Conservation (phyloP, 805 yeast genomes). For the Candida rishiriensis region DNA sequence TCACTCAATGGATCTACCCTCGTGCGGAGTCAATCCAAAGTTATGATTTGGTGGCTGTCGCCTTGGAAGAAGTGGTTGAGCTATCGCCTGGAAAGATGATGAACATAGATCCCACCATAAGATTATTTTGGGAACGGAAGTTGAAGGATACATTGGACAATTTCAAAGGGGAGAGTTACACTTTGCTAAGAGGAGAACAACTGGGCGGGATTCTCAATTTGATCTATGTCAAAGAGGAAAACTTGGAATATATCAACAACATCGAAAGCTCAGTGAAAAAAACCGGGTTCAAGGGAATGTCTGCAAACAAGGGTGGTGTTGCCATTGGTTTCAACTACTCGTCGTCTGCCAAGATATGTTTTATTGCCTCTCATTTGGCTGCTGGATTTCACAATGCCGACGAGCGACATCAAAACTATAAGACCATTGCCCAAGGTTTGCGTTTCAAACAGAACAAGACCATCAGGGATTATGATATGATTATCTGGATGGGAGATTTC, state of each 20-base stretch:
- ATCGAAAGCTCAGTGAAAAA: conserved; percentile 75
- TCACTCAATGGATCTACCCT: conserved; percentile 45
- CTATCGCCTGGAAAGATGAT: conserved; percentile 79
- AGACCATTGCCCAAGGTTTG: conserved; percentile 67
- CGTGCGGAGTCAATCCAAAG: conserved; percentile 35
- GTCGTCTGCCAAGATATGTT: conserved; percentile 60
- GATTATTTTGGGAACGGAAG: conserved; percentile 62
- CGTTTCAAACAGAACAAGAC: conserved; percentile 54
- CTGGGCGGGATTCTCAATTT: conserved; percentile 79
- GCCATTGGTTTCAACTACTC: conserved; percentile 52
- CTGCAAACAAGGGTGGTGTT: conserved; percentile 59
- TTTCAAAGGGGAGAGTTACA: conserved; percentile 31
- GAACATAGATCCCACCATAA: conserved; percentile 62
- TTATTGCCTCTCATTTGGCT: conserved; percentile 84
- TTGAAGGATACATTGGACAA: conserved; percentile 44
- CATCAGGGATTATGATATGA: conserved; percentile 73
- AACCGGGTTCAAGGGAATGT: conserved; percentile 92
- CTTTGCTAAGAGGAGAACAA: conserved; percentile 67
- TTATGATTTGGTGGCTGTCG: conserved; percentile 70
- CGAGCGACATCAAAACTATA: conserved; percentile 84
- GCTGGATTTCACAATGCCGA: conserved; percentile 82
- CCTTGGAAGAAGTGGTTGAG: conserved; percentile 87
- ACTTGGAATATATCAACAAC: conserved; percentile 48
- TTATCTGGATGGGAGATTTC: conserved; percentile 92
- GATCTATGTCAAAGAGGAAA: conserved; percentile 57